Conservation (phyloP, 2,329 filamentous ascomycete species). For the Penicillium sp. region DNA sequence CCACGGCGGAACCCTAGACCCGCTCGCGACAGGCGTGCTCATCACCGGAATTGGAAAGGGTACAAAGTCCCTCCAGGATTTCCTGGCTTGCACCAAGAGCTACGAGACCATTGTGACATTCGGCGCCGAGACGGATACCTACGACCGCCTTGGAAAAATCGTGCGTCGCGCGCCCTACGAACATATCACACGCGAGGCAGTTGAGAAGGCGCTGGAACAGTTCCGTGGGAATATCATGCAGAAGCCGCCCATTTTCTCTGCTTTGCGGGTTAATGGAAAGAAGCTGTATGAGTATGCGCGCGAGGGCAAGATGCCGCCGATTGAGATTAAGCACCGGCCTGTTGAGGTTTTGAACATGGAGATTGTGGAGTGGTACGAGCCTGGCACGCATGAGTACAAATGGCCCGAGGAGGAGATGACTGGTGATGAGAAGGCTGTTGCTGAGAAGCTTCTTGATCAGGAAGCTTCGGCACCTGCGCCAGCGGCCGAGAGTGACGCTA, state of each 20-base stretch:
- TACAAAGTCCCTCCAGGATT: conserved; percentile 77
- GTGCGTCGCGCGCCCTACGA: conserved; percentile 72
- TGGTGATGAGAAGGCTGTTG: conserved; percentile 71
- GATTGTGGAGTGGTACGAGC: conserved; percentile 78
- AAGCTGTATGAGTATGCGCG: conserved; percentile 94
- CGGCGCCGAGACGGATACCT: conserved; percentile 87
- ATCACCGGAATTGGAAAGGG: conserved; percentile 84
- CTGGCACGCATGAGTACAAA: conserved; percentile 73
- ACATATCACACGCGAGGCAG: conserved; percentile 74
- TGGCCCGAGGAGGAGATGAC: conserved; percentile 81
- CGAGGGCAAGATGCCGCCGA: conserved; percentile 80
- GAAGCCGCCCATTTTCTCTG: conserved; percentile 88
- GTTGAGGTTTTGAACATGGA: conserved; percentile 78
- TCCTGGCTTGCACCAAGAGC: conserved; percentile 85
- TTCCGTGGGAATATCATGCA: conserved; percentile 87
- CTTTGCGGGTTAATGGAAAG: conserved; percentile 90
- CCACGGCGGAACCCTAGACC: conserved; percentile 93
- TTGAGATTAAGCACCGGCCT: conserved; percentile 76
- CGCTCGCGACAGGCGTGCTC: conserved; percentile 87
- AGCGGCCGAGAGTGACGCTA: conserved; percentile 35
- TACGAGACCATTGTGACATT: conserved; percentile 91
- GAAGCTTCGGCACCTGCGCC: conserved; percentile 28
- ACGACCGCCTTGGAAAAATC: conserved; percentile 83
- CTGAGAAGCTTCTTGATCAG: conserved; percentile 62
- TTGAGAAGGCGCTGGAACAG: conserved; percentile 71